phyloP scores from a whole-genome alignment of 345 rosid species.

The Brassica nigra region DNA sequence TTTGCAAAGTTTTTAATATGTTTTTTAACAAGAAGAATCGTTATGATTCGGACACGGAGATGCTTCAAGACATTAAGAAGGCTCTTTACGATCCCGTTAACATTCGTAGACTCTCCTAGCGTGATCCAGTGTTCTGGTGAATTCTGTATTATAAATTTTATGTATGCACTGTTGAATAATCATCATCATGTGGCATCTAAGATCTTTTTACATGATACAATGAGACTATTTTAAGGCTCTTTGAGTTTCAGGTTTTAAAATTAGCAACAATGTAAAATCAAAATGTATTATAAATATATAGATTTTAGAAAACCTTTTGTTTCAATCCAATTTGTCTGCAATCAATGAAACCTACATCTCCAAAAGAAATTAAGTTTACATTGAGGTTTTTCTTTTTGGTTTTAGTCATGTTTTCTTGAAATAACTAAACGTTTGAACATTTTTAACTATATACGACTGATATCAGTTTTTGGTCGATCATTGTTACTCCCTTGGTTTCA shows the following conservation, averaged over 20 bases:
- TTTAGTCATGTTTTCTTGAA: no score
- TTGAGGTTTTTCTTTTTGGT: no score
- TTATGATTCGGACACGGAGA: conserved; percentile 43
- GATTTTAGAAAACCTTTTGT: no score
- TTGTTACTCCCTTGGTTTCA: no score
- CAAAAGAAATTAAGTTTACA: no score
- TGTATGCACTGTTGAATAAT: neutral
- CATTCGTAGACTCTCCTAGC: neutral
- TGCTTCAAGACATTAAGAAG: conserved; percentile 54
- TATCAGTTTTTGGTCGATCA: no score
- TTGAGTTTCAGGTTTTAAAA: neutral
- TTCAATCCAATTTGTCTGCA: no score
- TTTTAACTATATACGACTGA: no score
- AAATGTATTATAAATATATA: neutral
- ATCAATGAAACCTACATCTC: no score
- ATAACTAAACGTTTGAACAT: no score
- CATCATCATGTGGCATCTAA: neutral
- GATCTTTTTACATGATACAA: neutral
- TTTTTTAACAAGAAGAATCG: conserved; percentile 52
- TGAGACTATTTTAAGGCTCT: neutral
- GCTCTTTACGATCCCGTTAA: conserved; percentile 51
- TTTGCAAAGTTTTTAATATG: conserved; percentile 49
- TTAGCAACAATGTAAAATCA: neutral
- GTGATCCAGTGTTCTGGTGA: neutral
- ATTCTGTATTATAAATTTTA: neutral